phyloP scores from a whole-genome alignment of 768 basidiomycete species.

The Cystofilobasidium macerans region DNA sequence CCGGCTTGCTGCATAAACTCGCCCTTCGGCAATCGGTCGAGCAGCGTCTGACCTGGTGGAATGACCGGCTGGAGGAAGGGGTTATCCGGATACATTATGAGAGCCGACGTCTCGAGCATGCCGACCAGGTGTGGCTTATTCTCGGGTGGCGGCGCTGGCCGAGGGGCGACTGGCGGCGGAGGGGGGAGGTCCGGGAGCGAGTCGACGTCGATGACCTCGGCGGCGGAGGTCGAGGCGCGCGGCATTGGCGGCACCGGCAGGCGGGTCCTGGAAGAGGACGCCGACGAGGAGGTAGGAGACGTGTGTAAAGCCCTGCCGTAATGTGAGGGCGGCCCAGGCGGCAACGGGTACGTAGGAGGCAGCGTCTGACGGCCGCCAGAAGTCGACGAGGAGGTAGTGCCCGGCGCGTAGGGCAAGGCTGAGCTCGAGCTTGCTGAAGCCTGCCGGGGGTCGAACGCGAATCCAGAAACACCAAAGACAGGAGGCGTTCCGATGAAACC shows the following conservation, averaged over 20 bases:
- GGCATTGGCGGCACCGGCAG: no score
- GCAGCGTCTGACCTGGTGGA: not conserved
- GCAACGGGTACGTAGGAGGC: no score
- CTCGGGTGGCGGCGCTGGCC: conserved; percentile 1
- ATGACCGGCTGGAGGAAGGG: conserved; percentile 11
- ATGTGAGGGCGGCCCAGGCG: no score
- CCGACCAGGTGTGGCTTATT: conserved; percentile 14
- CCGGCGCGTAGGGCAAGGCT: no score
- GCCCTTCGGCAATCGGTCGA: conserved; percentile 6
- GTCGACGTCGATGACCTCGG: conserved; percentile 20
- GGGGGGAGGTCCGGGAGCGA: conserved; percentile 7
- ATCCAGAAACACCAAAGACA: no score
- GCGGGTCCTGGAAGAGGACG: not conserved
- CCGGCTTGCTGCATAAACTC: conserved; percentile 9
- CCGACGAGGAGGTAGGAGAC: not conserved
- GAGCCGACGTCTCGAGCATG: conserved; percentile 16
- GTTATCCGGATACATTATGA: conserved; percentile 21
- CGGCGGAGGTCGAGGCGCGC: not conserved
- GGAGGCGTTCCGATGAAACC: no score
- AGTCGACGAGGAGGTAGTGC: no score
- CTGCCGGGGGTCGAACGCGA: no score
- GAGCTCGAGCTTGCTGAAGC: no score
- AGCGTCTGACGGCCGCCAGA: no score
- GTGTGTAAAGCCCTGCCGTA: no score
- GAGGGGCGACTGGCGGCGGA: not conserved